These are phyloP conservation scores for Stellera chamaejasme DNA, from an alignment of 345 rosid species.

Conservation along the genomic window DNA sequence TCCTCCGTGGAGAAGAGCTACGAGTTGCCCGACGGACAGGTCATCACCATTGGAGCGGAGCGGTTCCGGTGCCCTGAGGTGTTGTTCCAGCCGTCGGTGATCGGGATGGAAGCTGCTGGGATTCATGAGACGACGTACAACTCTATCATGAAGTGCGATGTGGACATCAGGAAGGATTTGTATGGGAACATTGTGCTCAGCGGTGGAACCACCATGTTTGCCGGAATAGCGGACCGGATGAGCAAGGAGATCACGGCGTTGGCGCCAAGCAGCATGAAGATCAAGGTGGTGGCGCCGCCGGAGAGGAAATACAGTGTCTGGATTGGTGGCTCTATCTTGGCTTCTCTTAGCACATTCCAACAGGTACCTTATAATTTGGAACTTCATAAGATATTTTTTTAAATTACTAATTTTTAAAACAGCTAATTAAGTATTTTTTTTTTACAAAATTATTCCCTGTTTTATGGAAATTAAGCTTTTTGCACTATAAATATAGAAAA, in stretches of 20 bases:
- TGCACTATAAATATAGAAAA: too few relatives aligned
- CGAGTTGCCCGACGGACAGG: constrained; percentile 67
- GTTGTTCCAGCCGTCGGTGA: constrained; percentile 65
- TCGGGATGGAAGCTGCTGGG: constrained; percentile 61
- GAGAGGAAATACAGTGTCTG: constrained; percentile 67
- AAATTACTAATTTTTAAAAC: too few relatives aligned
- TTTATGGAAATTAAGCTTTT: too few relatives aligned
- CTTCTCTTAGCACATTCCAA: constrained; percentile 60
- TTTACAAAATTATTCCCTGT: too few relatives aligned
- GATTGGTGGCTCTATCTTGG: constrained; percentile 53
- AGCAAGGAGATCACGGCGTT: constrained; percentile 62
- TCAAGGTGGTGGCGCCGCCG: constrained; percentile 59
- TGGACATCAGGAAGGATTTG: constrained; percentile 58
- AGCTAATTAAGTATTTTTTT: neutral
- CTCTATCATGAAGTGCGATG: constrained; percentile 56
- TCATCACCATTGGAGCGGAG: constrained; percentile 56
- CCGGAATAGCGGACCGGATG: constrained; percentile 63
- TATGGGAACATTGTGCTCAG: constrained; percentile 57
- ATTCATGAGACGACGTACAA: constrained; percentile 63
- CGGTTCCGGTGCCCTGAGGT: constrained; percentile 71
- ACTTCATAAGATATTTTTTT: too few relatives aligned
- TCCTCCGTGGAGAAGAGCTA: constrained; percentile 58
- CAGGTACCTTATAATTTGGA: constrained; percentile 25
- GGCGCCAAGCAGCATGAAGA: constrained; percentile 66
- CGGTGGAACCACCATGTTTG: constrained; percentile 58